These are phyloP conservation scores for Pseudogymnoascus sp. DNA, from an alignment of 2,329 filamentous ascomycete species.

Conservation along the genomic window DNA sequence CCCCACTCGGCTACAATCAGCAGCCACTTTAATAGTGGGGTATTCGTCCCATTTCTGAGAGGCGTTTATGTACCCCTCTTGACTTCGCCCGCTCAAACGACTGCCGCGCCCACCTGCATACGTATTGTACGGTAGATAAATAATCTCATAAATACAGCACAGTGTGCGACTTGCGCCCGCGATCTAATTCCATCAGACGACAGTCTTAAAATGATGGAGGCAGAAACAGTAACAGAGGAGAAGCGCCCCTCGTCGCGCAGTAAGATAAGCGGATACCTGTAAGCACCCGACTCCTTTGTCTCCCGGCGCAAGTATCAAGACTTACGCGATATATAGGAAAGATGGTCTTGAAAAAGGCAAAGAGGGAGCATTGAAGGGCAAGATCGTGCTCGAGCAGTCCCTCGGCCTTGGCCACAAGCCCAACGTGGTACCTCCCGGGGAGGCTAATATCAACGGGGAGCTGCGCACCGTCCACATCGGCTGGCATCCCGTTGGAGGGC, in stretches of 20 bases:
- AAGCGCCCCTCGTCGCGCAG: conserved; percentile 4
- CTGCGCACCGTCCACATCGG: conserved; percentile 43
- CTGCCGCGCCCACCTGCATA: not conserved
- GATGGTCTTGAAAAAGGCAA: conserved; percentile 11
- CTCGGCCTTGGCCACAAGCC: conserved; percentile 37
- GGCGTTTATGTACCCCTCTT: conserved; percentile 1
- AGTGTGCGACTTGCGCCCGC: not conserved
- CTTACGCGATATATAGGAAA: not conserved
- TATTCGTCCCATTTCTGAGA: not conserved
- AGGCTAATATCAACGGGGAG: conserved; percentile 31
- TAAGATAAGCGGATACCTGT: not conserved
- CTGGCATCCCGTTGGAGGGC: conserved; percentile 50
- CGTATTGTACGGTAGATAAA: not conserved
- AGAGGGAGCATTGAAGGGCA: conserved; percentile 33
- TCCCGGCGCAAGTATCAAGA: not conserved
- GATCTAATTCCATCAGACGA: not conserved
- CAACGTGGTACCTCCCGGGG: conserved; percentile 35
- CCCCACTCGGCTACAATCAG: not conserved
- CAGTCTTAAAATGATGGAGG: not conserved
- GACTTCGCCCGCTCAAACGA: conserved; percentile 1
- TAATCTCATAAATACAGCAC: not conserved
- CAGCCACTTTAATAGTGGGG: not conserved
- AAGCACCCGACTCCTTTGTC: not conserved
- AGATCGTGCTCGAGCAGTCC: conserved; percentile 34
- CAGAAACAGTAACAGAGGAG: conserved; percentile 8